Percentiles rank a stretch among this genome's conserved stretches.
These are phyloP conservation scores for Parietaria judaica DNA, from an alignment of 306 rosid species.

Conservation along the genomic window DNA sequence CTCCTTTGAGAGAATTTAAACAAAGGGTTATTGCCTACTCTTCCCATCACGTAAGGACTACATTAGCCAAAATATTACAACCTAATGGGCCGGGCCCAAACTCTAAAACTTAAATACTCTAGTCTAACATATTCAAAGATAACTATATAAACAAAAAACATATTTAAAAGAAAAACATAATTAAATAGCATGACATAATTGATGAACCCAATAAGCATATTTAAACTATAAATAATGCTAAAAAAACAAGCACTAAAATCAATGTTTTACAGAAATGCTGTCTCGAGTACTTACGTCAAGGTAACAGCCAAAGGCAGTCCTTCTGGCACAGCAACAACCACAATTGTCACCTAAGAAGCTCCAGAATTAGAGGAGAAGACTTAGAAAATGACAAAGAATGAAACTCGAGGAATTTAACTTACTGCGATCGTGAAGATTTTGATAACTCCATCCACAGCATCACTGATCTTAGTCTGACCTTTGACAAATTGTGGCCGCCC, in stretches of 20 bases:
- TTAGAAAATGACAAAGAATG: not conserved
- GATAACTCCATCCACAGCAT: constrained; percentile 51
- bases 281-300: constrained; percentile 60
- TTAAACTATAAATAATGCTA: not conserved
- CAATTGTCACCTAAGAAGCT: constrained; percentile 87
- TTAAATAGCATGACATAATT: not conserved
- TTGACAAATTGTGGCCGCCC: constrained; percentile 40
- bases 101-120: no score
- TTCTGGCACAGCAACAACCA: constrained; percentile 98
- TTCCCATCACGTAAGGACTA: no score
- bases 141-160: no score
- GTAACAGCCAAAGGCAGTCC: constrained; percentile 99
- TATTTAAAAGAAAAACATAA: no score
- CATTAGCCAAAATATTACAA: no score
- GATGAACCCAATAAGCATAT: constrained; percentile 17
- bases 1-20: no score
- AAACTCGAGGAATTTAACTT: constrained; percentile 34
- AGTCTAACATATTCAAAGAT: no score
- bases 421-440: constrained; percentile 91
- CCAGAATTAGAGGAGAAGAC: constrained; percentile 24
- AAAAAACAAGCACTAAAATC: constrained; percentile 2
- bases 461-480: constrained; percentile 50
- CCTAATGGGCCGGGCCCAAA: no score
- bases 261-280: constrained; percentile 4
- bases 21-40: no score